These are phyloP conservation scores for Candida jianshihensis DNA, from an alignment of 805 yeast species.

Conservation along the genomic window DNA sequence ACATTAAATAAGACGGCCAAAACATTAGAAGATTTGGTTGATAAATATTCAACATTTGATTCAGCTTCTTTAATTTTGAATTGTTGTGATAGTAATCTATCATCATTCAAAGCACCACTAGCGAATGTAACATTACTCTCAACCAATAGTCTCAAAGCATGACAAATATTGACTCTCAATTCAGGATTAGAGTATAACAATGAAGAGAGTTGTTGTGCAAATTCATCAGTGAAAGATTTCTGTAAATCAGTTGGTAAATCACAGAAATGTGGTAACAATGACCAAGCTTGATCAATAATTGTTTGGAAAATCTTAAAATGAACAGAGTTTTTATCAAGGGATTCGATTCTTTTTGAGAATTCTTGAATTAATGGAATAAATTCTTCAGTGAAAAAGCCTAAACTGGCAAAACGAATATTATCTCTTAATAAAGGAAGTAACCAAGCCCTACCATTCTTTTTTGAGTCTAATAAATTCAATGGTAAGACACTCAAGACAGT, in stretches of 20 bases:
- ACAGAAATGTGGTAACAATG: slow-evolving; percentile 81
- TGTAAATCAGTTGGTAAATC: slow-evolving; percentile 75
- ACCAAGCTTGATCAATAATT: slow-evolving; percentile 87
- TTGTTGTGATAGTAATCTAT: slow-evolving; percentile 49
- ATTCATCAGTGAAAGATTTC: slow-evolving; percentile 58
- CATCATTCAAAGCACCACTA: slow-evolving; percentile 51
- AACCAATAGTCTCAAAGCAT: slow-evolving; percentile 69
- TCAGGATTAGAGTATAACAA: slow-evolving; percentile 68
- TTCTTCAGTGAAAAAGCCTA: slow-evolving; percentile 53
- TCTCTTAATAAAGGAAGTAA: slow-evolving; percentile 86
- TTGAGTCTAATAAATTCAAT: slow-evolving; percentile 54
- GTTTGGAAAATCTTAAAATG: slow-evolving; percentile 78
- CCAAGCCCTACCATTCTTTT: slow-evolving; percentile 90
- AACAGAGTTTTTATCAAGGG: slow-evolving; percentile 47
- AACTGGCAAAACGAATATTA: slow-evolving; percentile 63
- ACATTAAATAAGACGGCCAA: slow-evolving; percentile 88
- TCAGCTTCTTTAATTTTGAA: slow-evolving; percentile 52
- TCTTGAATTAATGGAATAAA: slow-evolving; percentile 60
- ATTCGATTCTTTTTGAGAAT: slow-evolving; percentile 42
- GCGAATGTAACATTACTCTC: slow-evolving; percentile 65
- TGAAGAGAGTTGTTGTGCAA: slow-evolving; percentile 73
- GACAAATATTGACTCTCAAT: slow-evolving; percentile 76
- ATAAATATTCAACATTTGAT: slow-evolving; percentile 53
- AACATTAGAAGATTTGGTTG: slow-evolving; percentile 63
- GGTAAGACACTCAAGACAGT: slow-evolving; percentile 70